These are phyloP conservation scores for Microsporum canis DNA, from an alignment of 2,329 filamentous ascomycete genomes.

Conservation along the genomic window DNA sequence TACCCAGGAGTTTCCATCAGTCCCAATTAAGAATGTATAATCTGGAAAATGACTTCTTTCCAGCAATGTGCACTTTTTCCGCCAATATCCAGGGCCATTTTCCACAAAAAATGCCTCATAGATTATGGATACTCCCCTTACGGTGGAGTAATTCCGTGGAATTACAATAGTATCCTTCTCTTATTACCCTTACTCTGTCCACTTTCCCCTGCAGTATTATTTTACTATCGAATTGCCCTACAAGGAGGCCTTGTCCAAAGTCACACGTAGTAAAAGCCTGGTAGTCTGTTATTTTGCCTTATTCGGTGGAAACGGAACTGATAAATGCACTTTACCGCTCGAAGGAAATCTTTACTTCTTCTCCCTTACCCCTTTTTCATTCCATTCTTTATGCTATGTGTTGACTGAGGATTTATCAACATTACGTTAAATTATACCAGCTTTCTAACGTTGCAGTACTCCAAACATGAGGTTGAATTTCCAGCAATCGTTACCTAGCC, in stretches of 20 bases:
- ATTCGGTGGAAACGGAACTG: not conserved
- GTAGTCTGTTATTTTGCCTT: not conserved
- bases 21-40: not conserved
- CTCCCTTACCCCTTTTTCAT: not conserved
- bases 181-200: not conserved
- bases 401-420: no score
- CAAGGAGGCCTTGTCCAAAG: not conserved
- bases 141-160: no score
- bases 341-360: not conserved
- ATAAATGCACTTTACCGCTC: not conserved
- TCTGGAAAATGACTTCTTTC: not conserved
- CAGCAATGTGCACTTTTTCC: no score
- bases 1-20: not conserved
- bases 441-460: not conserved
- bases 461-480: not conserved
- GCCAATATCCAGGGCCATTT: no score
- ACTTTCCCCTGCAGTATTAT: not conserved
- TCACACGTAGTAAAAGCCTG: not conserved
- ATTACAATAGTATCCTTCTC: no score
- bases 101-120: no score
- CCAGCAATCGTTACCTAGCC: not conserved
- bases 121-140: no score
- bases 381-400: not conserved
- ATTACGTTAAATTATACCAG: no score
- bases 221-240: not conserved